These are phyloP conservation scores for Tetrahymena malaccensis DNA, from an alignment of 73 alveolate species.

Conservation along the genomic window DNA sequence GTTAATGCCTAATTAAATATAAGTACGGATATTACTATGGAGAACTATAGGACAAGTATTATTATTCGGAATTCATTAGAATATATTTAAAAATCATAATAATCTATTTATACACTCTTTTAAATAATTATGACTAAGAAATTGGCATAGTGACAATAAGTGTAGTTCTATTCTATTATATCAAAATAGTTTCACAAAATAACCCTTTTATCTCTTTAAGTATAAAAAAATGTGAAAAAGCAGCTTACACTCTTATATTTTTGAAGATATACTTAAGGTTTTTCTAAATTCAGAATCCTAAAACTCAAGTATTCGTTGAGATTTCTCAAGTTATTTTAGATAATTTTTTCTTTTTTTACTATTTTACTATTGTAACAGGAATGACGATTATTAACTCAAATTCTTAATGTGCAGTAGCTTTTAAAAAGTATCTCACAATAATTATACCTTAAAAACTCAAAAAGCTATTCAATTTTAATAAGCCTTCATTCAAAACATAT, in stretches of 20 bases:
- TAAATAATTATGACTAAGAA: no score
- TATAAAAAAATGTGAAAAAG: neutral
- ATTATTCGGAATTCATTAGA: neutral
- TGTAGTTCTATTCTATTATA: no score
- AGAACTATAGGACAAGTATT: neutral
- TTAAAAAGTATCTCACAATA: neutral
- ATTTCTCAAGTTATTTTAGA: neutral
- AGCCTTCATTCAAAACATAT: neutral
- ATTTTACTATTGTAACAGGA: neutral
- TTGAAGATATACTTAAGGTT: no score
- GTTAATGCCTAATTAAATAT: no score
- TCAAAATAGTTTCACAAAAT: neutral
- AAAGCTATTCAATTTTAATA: no score
- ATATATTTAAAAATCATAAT: no score
- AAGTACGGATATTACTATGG: neutral
- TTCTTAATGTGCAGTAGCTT: neutral
- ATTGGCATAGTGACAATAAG: neutral
- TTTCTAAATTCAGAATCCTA: neutral
- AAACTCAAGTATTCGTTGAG: neutral
- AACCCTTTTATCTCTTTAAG: neutral
- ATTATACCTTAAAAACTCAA: neutral
- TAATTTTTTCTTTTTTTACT: no score
- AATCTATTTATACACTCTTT: no score
- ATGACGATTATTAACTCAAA: no score
- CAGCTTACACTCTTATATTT: neutral